These are phyloP conservation scores for Fusarium zealandicum DNA, from an alignment of 2,329 filamentous ascomycete genomes.

Conservation along the genomic window DNA sequence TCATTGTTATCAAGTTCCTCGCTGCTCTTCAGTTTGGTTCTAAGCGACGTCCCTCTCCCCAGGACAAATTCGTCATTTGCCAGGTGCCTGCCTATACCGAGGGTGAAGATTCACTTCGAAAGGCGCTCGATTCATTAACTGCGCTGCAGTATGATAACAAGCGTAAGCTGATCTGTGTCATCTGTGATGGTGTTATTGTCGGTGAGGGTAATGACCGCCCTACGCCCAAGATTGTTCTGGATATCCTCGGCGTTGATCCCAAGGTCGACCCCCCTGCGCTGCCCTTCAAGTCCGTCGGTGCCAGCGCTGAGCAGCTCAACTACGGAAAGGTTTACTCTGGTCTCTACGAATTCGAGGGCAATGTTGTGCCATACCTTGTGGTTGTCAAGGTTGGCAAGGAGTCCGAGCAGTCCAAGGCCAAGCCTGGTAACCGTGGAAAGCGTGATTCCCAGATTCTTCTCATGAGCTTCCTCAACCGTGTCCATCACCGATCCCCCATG, in stretches of 20 bases:
- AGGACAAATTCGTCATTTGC: slow-evolving; percentile 99
- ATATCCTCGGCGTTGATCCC: slow-evolving; percentile 95
- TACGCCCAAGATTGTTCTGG: slow-evolving; percentile 95
- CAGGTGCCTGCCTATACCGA: slow-evolving; percentile 98
- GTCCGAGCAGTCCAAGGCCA: slow-evolving; percentile 87
- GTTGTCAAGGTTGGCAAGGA: slow-evolving; percentile 98
- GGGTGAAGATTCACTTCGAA: slow-evolving; percentile 92
- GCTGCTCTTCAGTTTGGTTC: slow-evolving; percentile 92
- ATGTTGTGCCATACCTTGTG: slow-evolving; percentile 95
- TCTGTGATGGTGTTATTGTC: slow-evolving; percentile 97
- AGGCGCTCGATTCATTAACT: slow-evolving; percentile 92
- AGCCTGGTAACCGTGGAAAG: slow-evolving; percentile 97
- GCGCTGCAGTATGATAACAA: slow-evolving; percentile 98
- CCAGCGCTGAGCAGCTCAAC: slow-evolving; percentile 91
- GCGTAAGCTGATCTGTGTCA: slow-evolving; percentile 92
- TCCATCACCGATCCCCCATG: slow-evolving; percentile 94
- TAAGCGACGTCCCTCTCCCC: slow-evolving; percentile 85
- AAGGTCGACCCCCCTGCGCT: slow-evolving; percentile 95
- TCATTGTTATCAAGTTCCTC: slow-evolving; percentile 89
- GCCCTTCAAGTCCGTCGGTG: slow-evolving; percentile 91
- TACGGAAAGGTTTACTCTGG: slow-evolving; percentile 99
- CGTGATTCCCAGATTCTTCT: slow-evolving; percentile 96
- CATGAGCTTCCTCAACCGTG: slow-evolving; percentile 97
- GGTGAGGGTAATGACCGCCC: slow-evolving; percentile 95
- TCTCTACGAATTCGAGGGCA: slow-evolving; percentile 96